Evolutionary conservation across 1,139 yeast species (phyloP), one percentile per base, ranked within the genome.

Genomic region (Zygoascus meyerae): DNA sequence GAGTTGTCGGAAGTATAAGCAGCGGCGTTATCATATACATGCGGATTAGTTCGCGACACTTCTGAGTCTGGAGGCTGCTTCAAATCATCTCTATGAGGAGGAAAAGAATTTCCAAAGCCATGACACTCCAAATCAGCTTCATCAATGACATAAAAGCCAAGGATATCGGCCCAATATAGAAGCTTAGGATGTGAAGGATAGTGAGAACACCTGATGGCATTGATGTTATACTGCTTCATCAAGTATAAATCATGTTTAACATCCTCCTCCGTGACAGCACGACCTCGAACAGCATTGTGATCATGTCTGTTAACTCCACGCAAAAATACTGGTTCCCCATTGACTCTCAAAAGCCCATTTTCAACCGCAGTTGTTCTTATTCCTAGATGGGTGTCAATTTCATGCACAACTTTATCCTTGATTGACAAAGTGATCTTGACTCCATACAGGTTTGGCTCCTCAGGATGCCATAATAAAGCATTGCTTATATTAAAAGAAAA

Each of bases 91-190:
- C 38, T 10, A 10, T 35, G 40, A 11, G 45, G 45, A n/a, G 28
- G 18, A 10, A 16, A 31, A 35, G 37, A 21, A 15, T 26, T 12
- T 16, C 47, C 59, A 37, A 66, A 64, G 2, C 70, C 70, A 50
- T 66, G 70, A 47, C 68, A 63, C 47, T 66, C 70, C 35, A 67
- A 54, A 50, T 67, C 70, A 1, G 70, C 64, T 51, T 67, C 70
- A 42, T 65, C 68, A 29, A 66, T 52, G n/a, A 66, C 68, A 59
- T 67, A 67, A 33, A 67, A 57, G 6, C 70, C 70, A 3, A 57
- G 49, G 28, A 51, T 46, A 47, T 65, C 64, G 5, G 59, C 59
- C 51, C 56, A 53, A 38, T 48, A 46, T 7, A 46, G 42, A 21
- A 55, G 44, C 10, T 45, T 47, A 3, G 59, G 59, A 32, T 56